A percentile compares a stretch with the other conserved stretches of the same genome.
Evolutionary conservation across 495 filamentous ascomycete genomes (phyloP).

Genomic region (Melanomma pulvis-pyrius): DNA sequence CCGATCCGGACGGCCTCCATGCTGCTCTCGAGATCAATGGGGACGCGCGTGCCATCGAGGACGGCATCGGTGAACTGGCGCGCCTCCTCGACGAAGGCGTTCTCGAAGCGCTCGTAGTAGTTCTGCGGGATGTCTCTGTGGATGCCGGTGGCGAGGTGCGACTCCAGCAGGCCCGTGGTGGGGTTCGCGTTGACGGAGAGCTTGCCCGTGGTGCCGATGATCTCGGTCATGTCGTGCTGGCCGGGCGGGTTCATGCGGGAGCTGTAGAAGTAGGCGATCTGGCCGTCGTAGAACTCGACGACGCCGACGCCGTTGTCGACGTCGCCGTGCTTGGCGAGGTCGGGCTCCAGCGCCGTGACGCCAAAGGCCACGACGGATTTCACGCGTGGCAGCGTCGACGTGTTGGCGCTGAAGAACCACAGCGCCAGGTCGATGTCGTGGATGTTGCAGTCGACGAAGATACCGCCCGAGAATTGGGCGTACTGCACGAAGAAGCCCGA

Average conservation of each 20-base stretch:
- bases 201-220: constrained; percentile 66
- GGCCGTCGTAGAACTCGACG: constrained; percentile 64
- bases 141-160: constrained; percentile 54
- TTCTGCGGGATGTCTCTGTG: constrained; percentile 58
- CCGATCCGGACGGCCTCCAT: constrained; percentile 65
- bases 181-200: constrained; percentile 61
- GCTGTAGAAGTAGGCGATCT: constrained; percentile 64
- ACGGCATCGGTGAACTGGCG: constrained; percentile 61
- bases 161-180: constrained; percentile 54
- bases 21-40: constrained; percentile 57
- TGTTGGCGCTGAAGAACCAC: constrained; percentile 47
- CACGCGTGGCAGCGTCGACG: constrained; percentile 22
- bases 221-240: constrained; percentile 66
- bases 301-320: constrained; percentile 66
- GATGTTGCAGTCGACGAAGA: constrained; percentile 54
- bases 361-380: constrained; percentile 58
- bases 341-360: constrained; percentile 64
- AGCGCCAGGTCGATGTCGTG: constrained; percentile 55
- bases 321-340: constrained; percentile 61
- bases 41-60: constrained; percentile 56
- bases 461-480: constrained; percentile 49
- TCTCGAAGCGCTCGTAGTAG: constrained; percentile 65
- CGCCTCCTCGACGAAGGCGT: constrained; percentile 65
- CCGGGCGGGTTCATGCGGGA: constrained; percentile 66
- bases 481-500: constrained; percentile 54